Base-by-base conservation (phyloP, 116 monocot genomes). In the Dioscorea cayenensis region DNA sequence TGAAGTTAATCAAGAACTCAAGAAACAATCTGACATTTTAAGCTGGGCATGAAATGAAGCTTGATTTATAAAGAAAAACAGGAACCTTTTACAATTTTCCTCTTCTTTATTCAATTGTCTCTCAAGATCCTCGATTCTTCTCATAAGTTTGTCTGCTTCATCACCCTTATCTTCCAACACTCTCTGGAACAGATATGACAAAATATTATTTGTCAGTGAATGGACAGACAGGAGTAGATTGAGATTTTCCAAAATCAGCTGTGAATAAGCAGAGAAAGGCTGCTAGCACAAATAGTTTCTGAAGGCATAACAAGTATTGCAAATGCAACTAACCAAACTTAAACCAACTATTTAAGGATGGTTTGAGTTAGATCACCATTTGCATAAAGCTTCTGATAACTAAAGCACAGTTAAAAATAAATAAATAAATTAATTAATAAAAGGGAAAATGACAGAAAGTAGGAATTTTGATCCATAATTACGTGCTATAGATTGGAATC, bases 71-170 rank as follows among this genome's bases (percentile, higher is more conserved):
- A 55, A 55, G 55, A 55, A 55, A 17, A 55, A 55, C 19, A 55
- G n/a, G n/a, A 55, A 94, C 95, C 91, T 95, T 79, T 75, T 86
- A 71, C 82, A 86, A 58, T 91, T 89, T 75, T 95, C 89, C 69
- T 86, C 80, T 67, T 95, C 95, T 66, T 76, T 89, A 49, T 65
- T 84, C 64, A 95, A 23, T 72, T 86, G 86, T 36, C 62, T 71
- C 51, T 95, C 91, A 73, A 95, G 82, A 65, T 89, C 86, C 77
- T 86, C 73, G 37, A 89, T 86, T 80, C 71, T 83, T 72, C 71
- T 71, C 38, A 79, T 80, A 72, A 95, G 73, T 68, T 79, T 84
- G 75, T 75, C 74, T 76, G 75, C 76, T 76, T 89, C 91, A 71
- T 84, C 86, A 58, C 43, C 69, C 73, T 89, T 95, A 75, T 89